These are phyloP conservation scores for Carex pumila DNA, from an alignment of 176 grass and related monocot genomes.

Conservation along the genomic window DNA sequence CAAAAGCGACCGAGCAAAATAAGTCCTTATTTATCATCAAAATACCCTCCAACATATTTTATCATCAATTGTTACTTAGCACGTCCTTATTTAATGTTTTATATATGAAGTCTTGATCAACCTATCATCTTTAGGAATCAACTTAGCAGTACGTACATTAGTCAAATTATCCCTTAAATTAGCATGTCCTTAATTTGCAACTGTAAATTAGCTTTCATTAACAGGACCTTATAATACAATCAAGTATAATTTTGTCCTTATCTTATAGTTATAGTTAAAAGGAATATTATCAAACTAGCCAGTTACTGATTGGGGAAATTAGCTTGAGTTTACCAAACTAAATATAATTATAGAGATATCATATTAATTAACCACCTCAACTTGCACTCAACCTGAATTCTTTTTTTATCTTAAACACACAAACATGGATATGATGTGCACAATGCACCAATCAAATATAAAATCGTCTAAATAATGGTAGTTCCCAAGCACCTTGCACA, in stretches of 20 bases:
- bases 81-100: no score
- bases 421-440: not conserved
- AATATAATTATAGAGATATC: not conserved
- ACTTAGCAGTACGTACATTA: no score
- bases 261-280: not conserved
- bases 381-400: not conserved
- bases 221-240: not conserved
- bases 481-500: not conserved
- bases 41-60: no score
- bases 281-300: no score
- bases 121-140: no score
- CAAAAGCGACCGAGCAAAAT: no score
- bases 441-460: not conserved
- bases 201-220: not conserved
- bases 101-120: no score
- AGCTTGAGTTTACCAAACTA: not conserved
- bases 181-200: no score
- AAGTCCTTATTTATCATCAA: no score
- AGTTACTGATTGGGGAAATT: not conserved
- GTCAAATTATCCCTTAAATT: no score
- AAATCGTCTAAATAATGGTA: conserved; percentile 5
- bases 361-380: not conserved
- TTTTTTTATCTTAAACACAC: not conserved
- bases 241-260: not conserved
- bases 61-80: no score